Conservation (phyloP, 306 rosid genomes). For the Fragaria iinumae region DNA sequence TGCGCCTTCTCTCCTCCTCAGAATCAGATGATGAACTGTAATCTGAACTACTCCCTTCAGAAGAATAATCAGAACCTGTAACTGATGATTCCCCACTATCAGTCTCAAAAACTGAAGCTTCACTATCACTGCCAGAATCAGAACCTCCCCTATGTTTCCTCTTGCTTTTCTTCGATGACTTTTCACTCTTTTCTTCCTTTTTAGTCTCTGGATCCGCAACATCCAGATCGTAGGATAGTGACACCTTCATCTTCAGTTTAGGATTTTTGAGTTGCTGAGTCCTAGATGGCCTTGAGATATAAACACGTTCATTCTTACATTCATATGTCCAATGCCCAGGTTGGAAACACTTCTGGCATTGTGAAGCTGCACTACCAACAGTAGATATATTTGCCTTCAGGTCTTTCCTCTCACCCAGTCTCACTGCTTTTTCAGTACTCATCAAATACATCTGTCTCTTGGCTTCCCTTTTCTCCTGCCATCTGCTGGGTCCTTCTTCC, state of each 20-base stretch:
- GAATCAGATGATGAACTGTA: slow-evolving; percentile 83
- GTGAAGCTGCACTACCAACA: slow-evolving; percentile 53
- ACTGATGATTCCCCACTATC: slow-evolving; percentile 82
- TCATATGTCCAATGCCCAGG: slow-evolving; percentile 94
- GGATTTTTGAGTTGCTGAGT: slow-evolving; percentile 94
- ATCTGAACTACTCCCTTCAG: slow-evolving; percentile 64
- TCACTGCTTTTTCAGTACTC: slow-evolving; percentile 98
- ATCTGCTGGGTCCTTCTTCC: slow-evolving; percentile 99
- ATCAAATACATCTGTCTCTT: slow-evolving; percentile 98
- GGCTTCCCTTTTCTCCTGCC: slow-evolving; percentile 99
- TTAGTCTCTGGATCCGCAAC: slow-evolving; percentile 36
- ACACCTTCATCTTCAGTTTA: slow-evolving; percentile 63
- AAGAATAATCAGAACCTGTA: slow-evolving; percentile 70
- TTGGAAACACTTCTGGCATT: slow-evolving; percentile 91
- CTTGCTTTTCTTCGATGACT: slow-evolving; percentile 57
- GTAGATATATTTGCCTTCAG: slow-evolving; percentile 51
- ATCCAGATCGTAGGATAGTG: slow-evolving; percentile 55
- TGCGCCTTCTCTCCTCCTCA: slow-evolving; percentile 64
- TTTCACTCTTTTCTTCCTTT: slow-evolving; percentile 48
- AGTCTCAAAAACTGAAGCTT: slow-evolving; percentile 92
- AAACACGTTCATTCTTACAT: slow-evolving; percentile 93
- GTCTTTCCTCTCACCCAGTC: slow-evolving; percentile 90
- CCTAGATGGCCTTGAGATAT: slow-evolving; percentile 89
- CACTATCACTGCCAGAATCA: slow-evolving; percentile 66
- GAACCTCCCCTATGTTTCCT: slow-evolving; percentile 64